These are phyloP conservation scores for Macadamia tetraphylla DNA, from an alignment of 164 flowering plant genomes.

Conservation along the genomic window DNA sequence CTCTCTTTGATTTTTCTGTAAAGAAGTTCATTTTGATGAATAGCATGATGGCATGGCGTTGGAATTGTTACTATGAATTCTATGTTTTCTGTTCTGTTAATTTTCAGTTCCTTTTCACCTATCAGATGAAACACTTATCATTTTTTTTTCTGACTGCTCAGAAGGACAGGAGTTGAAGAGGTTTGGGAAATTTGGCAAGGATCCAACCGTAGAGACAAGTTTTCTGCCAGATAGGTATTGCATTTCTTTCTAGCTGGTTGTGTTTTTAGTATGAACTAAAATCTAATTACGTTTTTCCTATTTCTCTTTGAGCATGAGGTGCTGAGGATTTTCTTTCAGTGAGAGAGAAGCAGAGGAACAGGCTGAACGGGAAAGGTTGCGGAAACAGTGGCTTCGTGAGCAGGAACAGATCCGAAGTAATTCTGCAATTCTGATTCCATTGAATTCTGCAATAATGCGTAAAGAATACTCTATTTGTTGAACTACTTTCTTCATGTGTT, in stretches of 20 bases:
- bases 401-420: conserved; percentile 89
- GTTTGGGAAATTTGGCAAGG: conserved; percentile 75
- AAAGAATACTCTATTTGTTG: background rate
- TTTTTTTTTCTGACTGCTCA: conserved; percentile 17
- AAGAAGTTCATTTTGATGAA: background rate
- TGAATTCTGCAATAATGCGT: background rate
- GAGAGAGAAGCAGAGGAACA: conserved; percentile 99
- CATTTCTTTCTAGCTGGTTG: conserved; percentile 17
- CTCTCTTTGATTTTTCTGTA: background rate
- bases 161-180: conserved; percentile 38
- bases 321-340: conserved; percentile 68
- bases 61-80: background rate
- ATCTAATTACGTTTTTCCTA: background rate
- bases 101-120: too few species aligned
- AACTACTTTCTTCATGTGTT: conserved; percentile 15
- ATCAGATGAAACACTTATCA: background rate
- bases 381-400: conserved; percentile 82
- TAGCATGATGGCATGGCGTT: background rate
- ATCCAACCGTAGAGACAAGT: conserved; percentile 95
- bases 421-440: background rate
- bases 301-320: conserved; percentile 20
- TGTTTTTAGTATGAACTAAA: conserved; percentile 3
- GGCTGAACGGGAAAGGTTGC: conserved; percentile 89
- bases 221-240: conserved; percentile 93
- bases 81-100: background rate